phyloP scores from a whole-genome alignment of 768 basidiomycete species.

The Lactarius sp. region DNA sequence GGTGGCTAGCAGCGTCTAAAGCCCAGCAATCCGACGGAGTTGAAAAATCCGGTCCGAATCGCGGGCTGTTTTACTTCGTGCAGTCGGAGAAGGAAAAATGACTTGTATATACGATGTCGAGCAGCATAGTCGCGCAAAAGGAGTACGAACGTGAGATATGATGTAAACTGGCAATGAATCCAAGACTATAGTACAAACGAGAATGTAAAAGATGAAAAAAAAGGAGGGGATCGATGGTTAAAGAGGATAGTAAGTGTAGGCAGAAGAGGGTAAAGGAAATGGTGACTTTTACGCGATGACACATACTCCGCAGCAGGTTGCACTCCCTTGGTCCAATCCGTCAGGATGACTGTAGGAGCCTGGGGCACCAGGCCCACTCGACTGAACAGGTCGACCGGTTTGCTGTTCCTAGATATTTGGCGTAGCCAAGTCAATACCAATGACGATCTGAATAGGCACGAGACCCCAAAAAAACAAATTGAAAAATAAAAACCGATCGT shows the following conservation, averaged over 20 bases:
- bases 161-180: constrained; percentile 17
- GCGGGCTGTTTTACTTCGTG: neutral
- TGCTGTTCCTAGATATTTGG: constrained; percentile 56
- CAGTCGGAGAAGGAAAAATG: neutral
- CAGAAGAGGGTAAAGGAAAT: constrained; percentile 15
- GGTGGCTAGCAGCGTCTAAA: neutral
- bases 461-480: neutral
- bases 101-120: constrained; percentile 1
- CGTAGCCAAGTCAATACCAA: neutral
- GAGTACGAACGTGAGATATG: constrained; percentile 2
- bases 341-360: constrained; percentile 46
- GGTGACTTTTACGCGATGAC: constrained; percentile 44
- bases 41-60: neutral
- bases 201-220: neutral
- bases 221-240: neutral
- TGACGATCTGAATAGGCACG: neutral
- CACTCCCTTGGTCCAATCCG: constrained; percentile 49
- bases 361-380: constrained; percentile 40
- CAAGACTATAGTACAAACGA: constrained; percentile 19
- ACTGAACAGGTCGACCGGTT: constrained; percentile 62
- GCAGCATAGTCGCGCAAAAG: constrained; percentile 11
- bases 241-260: constrained; percentile 11
- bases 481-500: constrained; percentile 17
- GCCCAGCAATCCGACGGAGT: neutral
- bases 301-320: constrained; percentile 66